These are phyloP conservation scores for Lachnum nothofagi DNA, from an alignment of 2,329 filamentous ascomycete species.

Conservation along the genomic window DNA sequence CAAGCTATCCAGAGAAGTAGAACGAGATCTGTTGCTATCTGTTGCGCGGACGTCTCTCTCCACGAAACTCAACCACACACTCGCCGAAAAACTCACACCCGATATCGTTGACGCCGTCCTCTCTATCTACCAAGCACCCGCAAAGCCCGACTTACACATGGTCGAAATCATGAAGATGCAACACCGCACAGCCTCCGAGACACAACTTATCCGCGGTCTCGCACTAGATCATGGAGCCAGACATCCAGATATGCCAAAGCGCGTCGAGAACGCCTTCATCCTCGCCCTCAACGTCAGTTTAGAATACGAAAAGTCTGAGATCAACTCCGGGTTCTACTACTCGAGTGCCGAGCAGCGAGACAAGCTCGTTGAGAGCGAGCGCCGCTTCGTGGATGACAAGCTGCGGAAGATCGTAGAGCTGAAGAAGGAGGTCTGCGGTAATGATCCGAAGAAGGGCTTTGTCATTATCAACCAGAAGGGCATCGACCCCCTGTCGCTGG, in stretches of 20 bases:
- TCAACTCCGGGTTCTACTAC: slow-evolving; percentile 99
- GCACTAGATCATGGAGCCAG: slow-evolving; percentile 92
- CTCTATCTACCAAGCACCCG: slow-evolving; percentile 81
- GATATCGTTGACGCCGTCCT: slow-evolving; percentile 95
- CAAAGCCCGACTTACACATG: slow-evolving; percentile 97
- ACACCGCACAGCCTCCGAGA: slow-evolving; percentile 92
- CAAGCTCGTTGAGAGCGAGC: slow-evolving; percentile 96
- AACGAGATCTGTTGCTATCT: slow-evolving; percentile 86
- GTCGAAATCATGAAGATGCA: slow-evolving; percentile 99
- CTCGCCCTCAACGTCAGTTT: slow-evolving; percentile 92
- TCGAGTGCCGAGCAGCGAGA: slow-evolving; percentile 93
- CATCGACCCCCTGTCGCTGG: slow-evolving; percentile 91
- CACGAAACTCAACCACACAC: slow-evolving; percentile 85
- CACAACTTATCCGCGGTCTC: slow-evolving; percentile 87
- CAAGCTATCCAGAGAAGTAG: slow-evolving; percentile 82
- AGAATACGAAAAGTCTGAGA: slow-evolving; percentile 98
- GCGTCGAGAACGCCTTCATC: slow-evolving; percentile 91
- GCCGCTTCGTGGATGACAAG: slow-evolving; percentile 92
- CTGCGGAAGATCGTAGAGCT: slow-evolving; percentile 94
- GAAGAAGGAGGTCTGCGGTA: slow-evolving; percentile 95
- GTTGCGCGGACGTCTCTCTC: slow-evolving; percentile 92
- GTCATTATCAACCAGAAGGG: slow-evolving; percentile 99
- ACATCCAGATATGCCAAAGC: slow-evolving; percentile 97
- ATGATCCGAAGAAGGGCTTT: slow-evolving; percentile 89
- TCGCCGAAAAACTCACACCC: slow-evolving; percentile 87